Evolutionary conservation across 2,329 filamentous ascomycete species (phyloP).

Genomic region (Calycina herbarum): DNA sequence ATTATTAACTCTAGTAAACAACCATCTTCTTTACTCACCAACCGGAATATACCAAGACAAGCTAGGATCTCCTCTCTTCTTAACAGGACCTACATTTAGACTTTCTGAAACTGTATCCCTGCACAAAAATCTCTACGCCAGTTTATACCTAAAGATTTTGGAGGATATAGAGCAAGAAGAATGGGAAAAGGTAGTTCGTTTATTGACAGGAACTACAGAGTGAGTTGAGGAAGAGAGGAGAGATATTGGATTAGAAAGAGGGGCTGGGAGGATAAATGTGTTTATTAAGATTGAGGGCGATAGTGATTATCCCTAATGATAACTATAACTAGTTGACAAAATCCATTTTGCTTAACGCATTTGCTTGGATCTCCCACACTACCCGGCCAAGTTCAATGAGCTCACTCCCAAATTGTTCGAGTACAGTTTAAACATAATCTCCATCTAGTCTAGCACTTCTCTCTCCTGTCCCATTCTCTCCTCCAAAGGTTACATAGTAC

Average conservation of each 20-base stretch:
- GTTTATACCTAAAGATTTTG: neutral
- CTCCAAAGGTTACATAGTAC: too few relatives aligned
- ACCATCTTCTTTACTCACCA: too few relatives aligned
- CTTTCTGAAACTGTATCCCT: neutral
- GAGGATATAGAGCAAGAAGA: slow-evolving; percentile 1
- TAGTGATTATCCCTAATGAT: too few relatives aligned
- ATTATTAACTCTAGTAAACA: too few relatives aligned
- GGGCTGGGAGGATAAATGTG: neutral
- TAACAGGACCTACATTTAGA: neutral
- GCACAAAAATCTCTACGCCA: neutral
- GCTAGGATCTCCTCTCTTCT: neutral
- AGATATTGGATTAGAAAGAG: neutral
- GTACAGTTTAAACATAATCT: too few relatives aligned
- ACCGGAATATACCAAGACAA: neutral
- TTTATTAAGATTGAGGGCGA: neutral
- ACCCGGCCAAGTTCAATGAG: too few relatives aligned
- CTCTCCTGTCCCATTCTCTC: too few relatives aligned
- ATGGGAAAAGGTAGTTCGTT: neutral
- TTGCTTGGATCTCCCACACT: too few relatives aligned
- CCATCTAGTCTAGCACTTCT: too few relatives aligned
- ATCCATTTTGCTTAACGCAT: too few relatives aligned
- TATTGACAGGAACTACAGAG: neutral
- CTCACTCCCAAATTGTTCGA: too few relatives aligned
- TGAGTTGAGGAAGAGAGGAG: neutral
- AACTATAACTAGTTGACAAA: too few relatives aligned